Evolutionary conservation across 768 basidiomycete genomes (phyloP), one percentile per base, ranked within the genome.

Genomic region (Podaxis mareebaensis): DNA sequence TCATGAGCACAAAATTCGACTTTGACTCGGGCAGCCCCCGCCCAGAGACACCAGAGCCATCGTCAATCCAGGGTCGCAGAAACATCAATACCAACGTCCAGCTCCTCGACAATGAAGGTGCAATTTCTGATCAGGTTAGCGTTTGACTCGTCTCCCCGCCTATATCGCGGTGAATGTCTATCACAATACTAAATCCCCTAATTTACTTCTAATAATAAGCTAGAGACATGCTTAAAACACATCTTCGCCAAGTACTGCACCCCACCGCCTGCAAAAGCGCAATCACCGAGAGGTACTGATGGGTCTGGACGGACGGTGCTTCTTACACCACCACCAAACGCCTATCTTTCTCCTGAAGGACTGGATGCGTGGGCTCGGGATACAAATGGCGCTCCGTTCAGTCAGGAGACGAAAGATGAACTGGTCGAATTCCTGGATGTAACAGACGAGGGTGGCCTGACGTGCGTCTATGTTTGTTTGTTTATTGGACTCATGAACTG

Each of bases 301-400:
- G 61, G 46, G 24, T 67, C 69, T 28, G 44, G 58, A 8, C 58
- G 58, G 20, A 49, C 53, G 40, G 51, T 61, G 24, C 68, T 88
- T 40, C 77, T 83, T 17, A 72, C 71, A 7, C 85, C 88, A 10
- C 78, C 79, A n/a, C 75, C 79, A 3, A 77, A 81, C 66, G 86
- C 91, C 49, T 88, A 77, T 72, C 77, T 92, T 17, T 78, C 83
- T 6, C 73, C 80, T 1, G 77, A 85, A 61, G 91, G 85, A 7
- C 74, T 93, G 56, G 91, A 93, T 72, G 78, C 79, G 48, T 94
- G 90, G 88, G 91, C 92, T 12, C 75, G 75, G 26, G 92, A 91
- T 61, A 94, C 92, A 10, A 94, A 94, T 64, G 92, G 92, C n/a
- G 79, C 81, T 42, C 86, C 89, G n/a, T 91, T 93, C 65, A 82